phyloP scores from a whole-genome alignment of 768 basidiomycete species.

The Termitomyces sp. region DNA sequence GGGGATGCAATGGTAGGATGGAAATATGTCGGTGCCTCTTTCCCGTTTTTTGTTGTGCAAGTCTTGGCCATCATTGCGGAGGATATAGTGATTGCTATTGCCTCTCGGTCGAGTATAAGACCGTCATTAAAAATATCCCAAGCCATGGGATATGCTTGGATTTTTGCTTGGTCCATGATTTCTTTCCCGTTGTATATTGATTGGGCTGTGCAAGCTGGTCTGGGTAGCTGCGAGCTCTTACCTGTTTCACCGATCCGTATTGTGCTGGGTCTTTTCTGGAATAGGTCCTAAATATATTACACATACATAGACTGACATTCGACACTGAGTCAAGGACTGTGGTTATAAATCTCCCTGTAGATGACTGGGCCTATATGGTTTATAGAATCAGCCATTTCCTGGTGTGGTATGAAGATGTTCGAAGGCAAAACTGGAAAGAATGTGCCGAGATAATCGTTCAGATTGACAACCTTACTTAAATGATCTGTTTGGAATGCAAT shows the following conservation, averaged over 20 bases:
- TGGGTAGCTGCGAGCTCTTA: constrained; percentile 7
- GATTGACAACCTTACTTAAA: neutral
- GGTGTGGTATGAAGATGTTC: neutral
- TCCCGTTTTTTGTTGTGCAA: constrained; percentile 29
- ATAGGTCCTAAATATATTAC: neutral
- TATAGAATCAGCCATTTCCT: neutral
- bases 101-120: neutral
- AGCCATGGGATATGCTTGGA: constrained; percentile 9
- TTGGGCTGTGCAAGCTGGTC: constrained; percentile 13
- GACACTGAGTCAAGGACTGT: too few relatives aligned
- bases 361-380: too few relatives aligned
- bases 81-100: constrained; percentile 23
- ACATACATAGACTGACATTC: neutral
- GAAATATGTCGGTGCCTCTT: constrained; percentile 19
- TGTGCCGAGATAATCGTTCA: neutral
- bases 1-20: constrained; percentile 26
- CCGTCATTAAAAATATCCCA: neutral
- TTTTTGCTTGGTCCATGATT: constrained; percentile 11
- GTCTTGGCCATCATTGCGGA: constrained; percentile 29
- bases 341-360: too few relatives aligned
- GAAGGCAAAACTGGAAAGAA: neutral
- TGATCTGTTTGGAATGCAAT: neutral
- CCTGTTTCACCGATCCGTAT: constrained; percentile 11
- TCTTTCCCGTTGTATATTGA: constrained; percentile 12
- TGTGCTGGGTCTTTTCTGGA: neutral